Evolutionary conservation across 306 rosid genomes (phyloP).

Genomic region (Myrica gale): DNA sequence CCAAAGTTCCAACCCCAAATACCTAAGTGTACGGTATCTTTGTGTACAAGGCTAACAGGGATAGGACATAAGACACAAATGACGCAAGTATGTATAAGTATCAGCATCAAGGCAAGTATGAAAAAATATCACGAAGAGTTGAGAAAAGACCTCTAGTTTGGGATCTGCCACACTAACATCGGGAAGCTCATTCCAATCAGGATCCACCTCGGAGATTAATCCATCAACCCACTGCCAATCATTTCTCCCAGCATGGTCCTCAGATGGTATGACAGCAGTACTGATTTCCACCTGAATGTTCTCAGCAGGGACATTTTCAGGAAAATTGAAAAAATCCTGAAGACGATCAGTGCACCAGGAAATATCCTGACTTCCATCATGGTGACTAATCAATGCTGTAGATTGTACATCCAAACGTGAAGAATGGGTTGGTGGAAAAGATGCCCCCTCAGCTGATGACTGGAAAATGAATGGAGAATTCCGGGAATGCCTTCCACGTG

Average conservation of each 20-base stretch:
- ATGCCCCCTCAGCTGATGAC: conserved; percentile 36
- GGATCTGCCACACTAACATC: conserved; percentile 48
- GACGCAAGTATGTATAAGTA: conserved; percentile 8
- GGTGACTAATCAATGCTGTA: conserved; percentile 35
- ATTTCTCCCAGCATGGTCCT: conserved; percentile 46
- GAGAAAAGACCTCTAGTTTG: conserved; percentile 54
- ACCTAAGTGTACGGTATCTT: conserved; percentile 9
- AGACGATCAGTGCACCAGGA: conserved; percentile 67
- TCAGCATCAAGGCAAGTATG: conserved; percentile 7
- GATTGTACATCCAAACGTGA: conserved; percentile 44
- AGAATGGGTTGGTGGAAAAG: conserved; percentile 37
- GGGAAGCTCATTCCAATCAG: conserved; percentile 70
- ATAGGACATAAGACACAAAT: conserved; percentile 30
- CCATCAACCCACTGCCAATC: conserved; percentile 79
- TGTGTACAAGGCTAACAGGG: conserved; percentile 11
- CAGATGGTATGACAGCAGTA: conserved; percentile 41
- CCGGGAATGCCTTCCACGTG: conserved; percentile 41
- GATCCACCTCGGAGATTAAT: conserved; percentile 64
- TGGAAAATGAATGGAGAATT: conserved; percentile 47
- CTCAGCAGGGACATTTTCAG: conserved; percentile 53
- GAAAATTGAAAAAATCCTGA: conserved; percentile 52
- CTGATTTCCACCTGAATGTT: conserved; percentile 49
- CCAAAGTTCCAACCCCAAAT: conserved; percentile 18
- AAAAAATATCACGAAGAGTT: conserved; percentile 22
- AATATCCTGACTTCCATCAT: conserved; percentile 42